Evolutionary conservation across 768 basidiomycete species (phyloP).

Genomic region (Dacryopinax primogenitus): DNA sequence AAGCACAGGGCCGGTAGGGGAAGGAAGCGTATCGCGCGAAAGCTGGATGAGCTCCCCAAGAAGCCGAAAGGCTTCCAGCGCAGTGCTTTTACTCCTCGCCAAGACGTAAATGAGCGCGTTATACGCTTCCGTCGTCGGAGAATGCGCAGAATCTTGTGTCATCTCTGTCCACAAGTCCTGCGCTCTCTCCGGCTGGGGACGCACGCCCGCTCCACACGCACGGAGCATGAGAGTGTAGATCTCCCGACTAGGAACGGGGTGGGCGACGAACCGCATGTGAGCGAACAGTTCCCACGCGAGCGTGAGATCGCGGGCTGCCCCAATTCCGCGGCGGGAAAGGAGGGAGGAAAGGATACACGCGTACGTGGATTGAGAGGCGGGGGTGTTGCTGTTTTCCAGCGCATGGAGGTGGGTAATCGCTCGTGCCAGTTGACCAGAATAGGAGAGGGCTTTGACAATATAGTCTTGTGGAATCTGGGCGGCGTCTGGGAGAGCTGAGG

Average conservation of each 20-base stretch:
- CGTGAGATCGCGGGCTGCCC: slow-evolving; percentile 39
- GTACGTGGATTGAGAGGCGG: slow-evolving; percentile 65
- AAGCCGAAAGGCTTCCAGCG: slow-evolving; percentile 71
- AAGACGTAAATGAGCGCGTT: slow-evolving; percentile 74
- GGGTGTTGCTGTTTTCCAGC: slow-evolving; percentile 51
- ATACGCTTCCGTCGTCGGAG: slow-evolving; percentile 58
- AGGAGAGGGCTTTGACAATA: slow-evolving; percentile 35
- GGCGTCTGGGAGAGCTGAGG: not conserved
- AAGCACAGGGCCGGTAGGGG: no score
- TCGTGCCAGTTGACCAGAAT: slow-evolving; percentile 39
- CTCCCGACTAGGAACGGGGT: slow-evolving; percentile 57
- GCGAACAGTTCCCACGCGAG: slow-evolving; percentile 90
- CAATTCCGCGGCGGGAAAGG: slow-evolving; percentile 17
- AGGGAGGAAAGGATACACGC: slow-evolving; percentile 42
- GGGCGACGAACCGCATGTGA: slow-evolving; percentile 93
- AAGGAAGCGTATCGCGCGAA: slow-evolving; percentile 45
- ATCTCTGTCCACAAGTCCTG: slow-evolving; percentile 90
- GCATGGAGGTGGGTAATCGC: slow-evolving; percentile 57
- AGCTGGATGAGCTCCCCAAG: slow-evolving; percentile 77
- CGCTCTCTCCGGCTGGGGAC: slow-evolving; percentile 77
- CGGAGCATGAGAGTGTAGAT: slow-evolving; percentile 80
- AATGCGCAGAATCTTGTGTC: slow-evolving; percentile 53
- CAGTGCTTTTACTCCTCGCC: slow-evolving; percentile 49
- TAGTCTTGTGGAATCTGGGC: not conserved
- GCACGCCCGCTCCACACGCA: slow-evolving; percentile 50